Conservation (phyloP, 2,329 filamentous ascomycete species). For the Scopulariopsis brevicaulis region DNA sequence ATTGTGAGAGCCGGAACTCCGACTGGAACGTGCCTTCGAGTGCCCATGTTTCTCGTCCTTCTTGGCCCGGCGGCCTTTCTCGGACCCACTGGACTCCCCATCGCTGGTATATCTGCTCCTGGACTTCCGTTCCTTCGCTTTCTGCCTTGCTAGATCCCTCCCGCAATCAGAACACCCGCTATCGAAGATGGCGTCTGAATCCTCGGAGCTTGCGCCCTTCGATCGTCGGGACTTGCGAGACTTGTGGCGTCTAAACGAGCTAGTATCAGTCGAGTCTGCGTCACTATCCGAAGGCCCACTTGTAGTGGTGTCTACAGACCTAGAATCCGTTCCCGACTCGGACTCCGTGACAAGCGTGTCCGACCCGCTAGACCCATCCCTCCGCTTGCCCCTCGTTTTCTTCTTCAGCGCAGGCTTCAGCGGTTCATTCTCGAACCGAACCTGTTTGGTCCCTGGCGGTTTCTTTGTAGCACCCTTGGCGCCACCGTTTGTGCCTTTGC, state of each 20-base stretch:
- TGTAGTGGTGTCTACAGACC: conserved; percentile 6
- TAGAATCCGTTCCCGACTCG: conserved; percentile 6
- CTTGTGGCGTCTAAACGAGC: background rate
- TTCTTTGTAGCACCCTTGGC: background rate
- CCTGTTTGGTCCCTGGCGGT: conserved; percentile 22
- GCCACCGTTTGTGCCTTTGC: conserved; percentile 11
- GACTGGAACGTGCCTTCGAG: background rate
- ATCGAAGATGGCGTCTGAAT: conserved; percentile 7
- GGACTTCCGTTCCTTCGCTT: conserved; percentile 16
- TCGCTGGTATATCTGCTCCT: conserved; percentile 5
- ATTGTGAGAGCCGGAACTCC: conserved; percentile 9
- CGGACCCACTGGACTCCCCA: background rate
- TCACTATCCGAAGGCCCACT: background rate
- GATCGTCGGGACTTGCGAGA: background rate
- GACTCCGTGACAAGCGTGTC: conserved; percentile 12
- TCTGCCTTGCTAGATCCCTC: conserved; percentile 12
- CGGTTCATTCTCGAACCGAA: conserved; percentile 24
- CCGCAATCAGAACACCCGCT: conserved; percentile 9
- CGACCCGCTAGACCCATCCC: conserved; percentile 2
- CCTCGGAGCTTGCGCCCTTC: background rate
- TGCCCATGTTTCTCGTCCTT: conserved; percentile 2
- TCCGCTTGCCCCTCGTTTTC: conserved; percentile 12
- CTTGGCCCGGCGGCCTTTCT: background rate
- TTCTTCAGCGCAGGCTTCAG: conserved; percentile 27
- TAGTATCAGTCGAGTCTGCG: background rate